Evolutionary conservation across 495 filamentous ascomycete species (phyloP).

Genomic region (Cryomyces antarcticus): DNA sequence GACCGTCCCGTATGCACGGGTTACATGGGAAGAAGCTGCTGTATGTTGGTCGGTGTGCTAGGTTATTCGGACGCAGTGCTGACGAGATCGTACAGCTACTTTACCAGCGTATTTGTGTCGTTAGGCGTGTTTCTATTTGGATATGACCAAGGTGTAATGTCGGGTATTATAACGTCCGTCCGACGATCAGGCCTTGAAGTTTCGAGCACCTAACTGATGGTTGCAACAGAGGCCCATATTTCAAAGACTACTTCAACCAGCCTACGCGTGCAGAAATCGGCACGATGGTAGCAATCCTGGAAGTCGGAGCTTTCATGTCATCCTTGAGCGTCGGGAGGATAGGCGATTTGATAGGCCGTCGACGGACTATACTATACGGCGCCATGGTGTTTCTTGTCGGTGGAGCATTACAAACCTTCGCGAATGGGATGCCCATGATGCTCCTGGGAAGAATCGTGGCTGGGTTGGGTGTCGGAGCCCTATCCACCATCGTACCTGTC

Average conservation of each 20-base stretch:
- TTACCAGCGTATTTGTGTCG: slow-evolving; percentile 95
- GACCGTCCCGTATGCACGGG: slow-evolving; percentile 55
- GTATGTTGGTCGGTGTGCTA: slow-evolving; percentile 21
- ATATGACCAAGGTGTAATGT: slow-evolving; percentile 99
- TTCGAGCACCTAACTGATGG: neutral
- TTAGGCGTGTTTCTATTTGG: slow-evolving; percentile 95
- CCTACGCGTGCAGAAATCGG: slow-evolving; percentile 69
- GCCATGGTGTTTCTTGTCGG: slow-evolving; percentile 83
- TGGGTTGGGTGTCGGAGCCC: slow-evolving; percentile 78
- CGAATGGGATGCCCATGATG: slow-evolving; percentile 77
- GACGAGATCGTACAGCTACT: slow-evolving; percentile 41
- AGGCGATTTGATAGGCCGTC: slow-evolving; percentile 78
- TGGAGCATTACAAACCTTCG: slow-evolving; percentile 66
- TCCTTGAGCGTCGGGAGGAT: slow-evolving; percentile 76
- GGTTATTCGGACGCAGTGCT: neutral
- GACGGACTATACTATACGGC: slow-evolving; percentile 83
- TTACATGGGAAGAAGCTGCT: slow-evolving; percentile 88
- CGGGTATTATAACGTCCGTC: slow-evolving; percentile 84
- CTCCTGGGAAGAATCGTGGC: slow-evolving; percentile 76
- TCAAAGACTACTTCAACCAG: slow-evolving; percentile 80
- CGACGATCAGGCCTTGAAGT: neutral
- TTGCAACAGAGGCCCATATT: slow-evolving; percentile 50
- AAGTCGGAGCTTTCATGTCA: slow-evolving; percentile 80
- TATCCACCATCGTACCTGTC: slow-evolving; percentile 93
- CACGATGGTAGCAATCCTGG: slow-evolving; percentile 91